A percentile compares a stretch with the other conserved stretches of the same genome.
phyloP scores from a whole-genome alignment of 768 basidiomycete species.

The Epithele typhae region DNA sequence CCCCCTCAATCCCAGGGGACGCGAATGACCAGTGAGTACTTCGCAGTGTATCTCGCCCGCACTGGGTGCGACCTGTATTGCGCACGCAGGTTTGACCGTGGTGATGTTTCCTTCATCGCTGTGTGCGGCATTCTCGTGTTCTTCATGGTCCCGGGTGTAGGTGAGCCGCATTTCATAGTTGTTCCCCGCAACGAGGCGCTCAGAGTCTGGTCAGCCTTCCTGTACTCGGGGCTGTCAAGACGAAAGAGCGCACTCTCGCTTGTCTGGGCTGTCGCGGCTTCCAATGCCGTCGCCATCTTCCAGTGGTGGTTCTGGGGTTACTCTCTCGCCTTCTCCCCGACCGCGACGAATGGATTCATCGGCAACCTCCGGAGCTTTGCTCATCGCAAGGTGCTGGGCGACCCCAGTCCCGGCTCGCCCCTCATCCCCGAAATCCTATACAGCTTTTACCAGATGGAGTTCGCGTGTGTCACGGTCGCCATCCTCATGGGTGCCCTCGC shows the following conservation, averaged over 20 bases:
- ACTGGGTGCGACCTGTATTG: not conserved
- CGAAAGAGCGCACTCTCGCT: slow-evolving; percentile 68
- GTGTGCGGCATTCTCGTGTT: slow-evolving; percentile 66
- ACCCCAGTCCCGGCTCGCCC: slow-evolving; percentile 74
- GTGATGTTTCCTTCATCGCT: slow-evolving; percentile 70
- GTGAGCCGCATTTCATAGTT: too few species aligned
- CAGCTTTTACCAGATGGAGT: slow-evolving; percentile 86
- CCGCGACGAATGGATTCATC: slow-evolving; percentile 71
- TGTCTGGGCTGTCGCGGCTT: slow-evolving; percentile 71
- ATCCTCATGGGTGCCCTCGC: slow-evolving; percentile 79
- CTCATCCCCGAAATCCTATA: slow-evolving; percentile 81
- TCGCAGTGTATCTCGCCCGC: not conserved
- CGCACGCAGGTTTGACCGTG: slow-evolving; percentile 55
- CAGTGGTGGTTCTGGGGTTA: slow-evolving; percentile 87
- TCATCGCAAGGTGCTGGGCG: slow-evolving; percentile 62
- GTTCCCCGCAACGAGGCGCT: too few species aligned
- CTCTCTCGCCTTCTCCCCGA: slow-evolving; percentile 76
- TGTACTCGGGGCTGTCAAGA: slow-evolving; percentile 69
- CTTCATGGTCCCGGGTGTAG: slow-evolving; percentile 76
- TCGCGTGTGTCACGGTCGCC: slow-evolving; percentile 74
- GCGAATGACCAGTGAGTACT: slow-evolving; percentile 13
- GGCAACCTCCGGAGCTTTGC: slow-evolving; percentile 81
- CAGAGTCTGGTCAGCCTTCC: slow-evolving; percentile 58
- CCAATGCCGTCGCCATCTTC: slow-evolving; percentile 72
- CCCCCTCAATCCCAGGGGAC: not conserved